Percentiles rank a stretch among this genome's conserved stretches.
phyloP scores from a whole-genome alignment of 2,329 filamentous ascomycete species.

The Aureobasidium sp. region DNA sequence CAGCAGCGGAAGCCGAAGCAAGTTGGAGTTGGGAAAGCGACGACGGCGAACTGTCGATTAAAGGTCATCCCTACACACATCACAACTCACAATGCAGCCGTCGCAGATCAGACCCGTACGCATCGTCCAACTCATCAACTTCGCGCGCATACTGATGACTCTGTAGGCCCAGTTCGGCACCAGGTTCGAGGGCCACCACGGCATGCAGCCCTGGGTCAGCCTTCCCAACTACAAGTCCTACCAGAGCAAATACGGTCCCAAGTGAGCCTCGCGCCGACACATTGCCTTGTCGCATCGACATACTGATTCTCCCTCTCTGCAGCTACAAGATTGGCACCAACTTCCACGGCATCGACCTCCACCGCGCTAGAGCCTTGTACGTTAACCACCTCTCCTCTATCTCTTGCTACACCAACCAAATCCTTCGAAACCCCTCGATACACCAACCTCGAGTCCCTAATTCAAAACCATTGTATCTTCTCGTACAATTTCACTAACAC shows the following conservation, averaged over 20 bases:
- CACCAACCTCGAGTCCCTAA: background rate
- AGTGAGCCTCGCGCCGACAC: constrained; percentile 38
- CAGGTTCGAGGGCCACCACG: constrained; percentile 20
- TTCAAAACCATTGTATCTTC: background rate
- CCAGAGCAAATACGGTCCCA: constrained; percentile 51
- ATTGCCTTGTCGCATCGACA: background rate
- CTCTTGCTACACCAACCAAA: background rate
- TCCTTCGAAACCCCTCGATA: background rate
- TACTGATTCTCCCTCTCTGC: constrained; percentile 14
- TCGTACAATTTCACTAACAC: background rate
- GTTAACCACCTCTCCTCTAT: constrained; percentile 23
- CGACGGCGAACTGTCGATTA: background rate
- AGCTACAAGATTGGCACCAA: constrained; percentile 45
- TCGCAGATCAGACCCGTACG: constrained; percentile 25
- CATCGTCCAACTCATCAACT: background rate
- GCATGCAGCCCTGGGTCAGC: constrained; percentile 28
- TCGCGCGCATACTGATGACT: constrained; percentile 12
- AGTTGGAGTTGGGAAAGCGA: constrained; percentile 1
- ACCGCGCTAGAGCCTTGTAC: constrained; percentile 39
- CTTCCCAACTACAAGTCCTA: constrained; percentile 42
- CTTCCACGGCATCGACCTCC: constrained; percentile 44
- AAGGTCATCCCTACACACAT: background rate
- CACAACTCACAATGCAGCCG: constrained; percentile 25
- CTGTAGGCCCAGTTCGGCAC: constrained; percentile 23
- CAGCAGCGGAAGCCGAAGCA: constrained; percentile 5